Percentiles rank a stretch among this genome's conserved stretches.
phyloP scores from a whole-genome alignment of 2,329 filamentous ascomycete genomes.

The Paramyrothecium roridum region DNA sequence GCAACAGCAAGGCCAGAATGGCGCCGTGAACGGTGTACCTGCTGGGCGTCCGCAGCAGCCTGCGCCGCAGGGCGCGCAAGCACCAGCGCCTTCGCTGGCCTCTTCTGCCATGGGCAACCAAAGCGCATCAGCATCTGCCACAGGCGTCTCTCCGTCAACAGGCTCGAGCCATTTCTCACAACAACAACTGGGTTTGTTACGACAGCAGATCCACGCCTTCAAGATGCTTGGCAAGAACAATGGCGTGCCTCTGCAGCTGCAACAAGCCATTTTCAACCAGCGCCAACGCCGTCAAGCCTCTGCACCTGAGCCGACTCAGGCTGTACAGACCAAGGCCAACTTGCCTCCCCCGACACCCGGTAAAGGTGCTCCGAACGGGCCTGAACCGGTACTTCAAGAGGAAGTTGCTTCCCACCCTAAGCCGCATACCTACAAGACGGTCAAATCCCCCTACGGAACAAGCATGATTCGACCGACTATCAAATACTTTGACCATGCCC shows the following conservation, averaged over 20 bases:
- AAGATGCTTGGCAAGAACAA: slow-evolving; percentile 86
- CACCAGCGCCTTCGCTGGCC: slow-evolving; percentile 29
- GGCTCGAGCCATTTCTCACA: slow-evolving; percentile 62
- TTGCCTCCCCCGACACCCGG: slow-evolving; percentile 26
- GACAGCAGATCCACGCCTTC: slow-evolving; percentile 88
- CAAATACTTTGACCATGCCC: slow-evolving; percentile 75
- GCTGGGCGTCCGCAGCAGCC: slow-evolving; percentile 35
- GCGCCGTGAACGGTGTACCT: slow-evolving; percentile 48
- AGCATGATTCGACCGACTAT: slow-evolving; percentile 56
- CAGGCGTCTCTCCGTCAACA: slow-evolving; percentile 26
- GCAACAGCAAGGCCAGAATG: slow-evolving; percentile 42
- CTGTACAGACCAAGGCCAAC: slow-evolving; percentile 24
- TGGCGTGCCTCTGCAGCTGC: slow-evolving; percentile 73
- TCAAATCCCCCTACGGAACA: slow-evolving; percentile 69
- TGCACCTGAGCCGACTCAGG: slow-evolving; percentile 41
- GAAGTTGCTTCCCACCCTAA: slow-evolving; percentile 31
- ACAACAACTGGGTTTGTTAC: slow-evolving; percentile 74
- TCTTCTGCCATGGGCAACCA: slow-evolving; percentile 35
- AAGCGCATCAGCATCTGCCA: slow-evolving; percentile 24
- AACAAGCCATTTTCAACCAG: slow-evolving; percentile 78
- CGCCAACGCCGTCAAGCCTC: slow-evolving; percentile 62
- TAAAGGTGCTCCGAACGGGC: slow-evolving; percentile 32
- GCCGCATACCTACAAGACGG: slow-evolving; percentile 62
- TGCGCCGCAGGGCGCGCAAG: slow-evolving; percentile 25
- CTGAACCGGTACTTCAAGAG: slow-evolving; percentile 29